Percentiles rank a stretch among this genome's conserved stretches.
phyloP scores from a whole-genome alignment of 768 basidiomycete species.

The Phanerochaete carnosa region DNA sequence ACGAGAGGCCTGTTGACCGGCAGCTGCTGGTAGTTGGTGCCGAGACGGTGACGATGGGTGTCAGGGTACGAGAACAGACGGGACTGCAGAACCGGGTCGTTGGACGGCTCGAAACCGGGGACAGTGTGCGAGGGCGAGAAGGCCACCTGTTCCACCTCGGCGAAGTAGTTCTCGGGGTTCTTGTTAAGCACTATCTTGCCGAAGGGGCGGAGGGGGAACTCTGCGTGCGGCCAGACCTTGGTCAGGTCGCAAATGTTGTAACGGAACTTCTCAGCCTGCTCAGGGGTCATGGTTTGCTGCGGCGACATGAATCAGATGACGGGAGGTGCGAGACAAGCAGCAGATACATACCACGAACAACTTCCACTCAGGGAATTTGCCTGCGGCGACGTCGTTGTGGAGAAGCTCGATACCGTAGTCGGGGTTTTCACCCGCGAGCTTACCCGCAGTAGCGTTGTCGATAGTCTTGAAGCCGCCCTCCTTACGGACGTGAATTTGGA shows the following conservation, averaged over 20 bases:
- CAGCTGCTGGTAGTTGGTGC: conserved; percentile 78
- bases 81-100: conserved; percentile 91
- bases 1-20: conserved; percentile 80
- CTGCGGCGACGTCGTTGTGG: conserved; percentile 79
- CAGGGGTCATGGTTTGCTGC: conserved; percentile 89
- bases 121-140: conserved; percentile 88
- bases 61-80: conserved; percentile 95
- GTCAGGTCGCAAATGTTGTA: conserved; percentile 92
- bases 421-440: conserved; percentile 69
- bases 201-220: conserved; percentile 85
- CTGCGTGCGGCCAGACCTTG: conserved; percentile 85
- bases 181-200: conserved; percentile 83
- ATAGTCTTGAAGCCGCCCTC: conserved; percentile 87
- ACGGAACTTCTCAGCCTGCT: conserved; percentile 87
- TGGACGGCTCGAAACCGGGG: conserved; percentile 86
- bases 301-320: conserved; percentile 2
- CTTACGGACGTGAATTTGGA: conserved; percentile 78
- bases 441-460: conserved; percentile 59
- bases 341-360: conserved; percentile 66
- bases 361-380: conserved; percentile 83
- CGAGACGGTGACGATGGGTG: conserved; percentile 83
- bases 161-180: conserved; percentile 85
- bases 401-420: conserved; percentile 82
- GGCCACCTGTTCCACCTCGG: conserved; percentile 91
- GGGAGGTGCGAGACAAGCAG: background rate